Evolutionary conservation across 768 basidiomycete species (phyloP).

Genomic region (Naganishia randhawae): DNA sequence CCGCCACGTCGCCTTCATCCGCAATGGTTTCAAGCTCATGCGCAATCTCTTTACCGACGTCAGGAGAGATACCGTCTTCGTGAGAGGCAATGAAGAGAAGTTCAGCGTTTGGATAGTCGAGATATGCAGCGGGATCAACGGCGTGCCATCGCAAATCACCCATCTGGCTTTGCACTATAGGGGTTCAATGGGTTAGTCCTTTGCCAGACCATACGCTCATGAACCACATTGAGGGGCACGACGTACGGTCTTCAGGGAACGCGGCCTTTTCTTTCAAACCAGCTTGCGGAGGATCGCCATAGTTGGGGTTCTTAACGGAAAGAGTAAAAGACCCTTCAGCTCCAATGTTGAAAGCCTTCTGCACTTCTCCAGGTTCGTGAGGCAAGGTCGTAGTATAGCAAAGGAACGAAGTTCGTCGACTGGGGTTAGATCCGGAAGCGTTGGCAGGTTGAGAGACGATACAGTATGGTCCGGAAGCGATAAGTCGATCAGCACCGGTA

Average conservation of each 20-base stretch:
- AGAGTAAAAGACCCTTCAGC: conserved; percentile 28
- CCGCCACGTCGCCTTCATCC: conserved; percentile 24
- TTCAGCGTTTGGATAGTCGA: conserved; percentile 29
- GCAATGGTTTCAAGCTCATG: conserved; percentile 29
- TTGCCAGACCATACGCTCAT: too few species aligned
- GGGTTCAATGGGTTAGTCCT: not conserved
- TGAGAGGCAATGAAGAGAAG: conserved; percentile 27
- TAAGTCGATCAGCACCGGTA: conserved; percentile 23
- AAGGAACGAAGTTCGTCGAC: conserved; percentile 13
- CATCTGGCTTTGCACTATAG: conserved; percentile 25
- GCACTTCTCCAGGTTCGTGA: conserved; percentile 28
- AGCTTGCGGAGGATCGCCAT: conserved; percentile 8
- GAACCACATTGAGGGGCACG: not conserved
- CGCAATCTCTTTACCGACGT: conserved; percentile 19
- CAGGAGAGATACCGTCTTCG: conserved; percentile 15
- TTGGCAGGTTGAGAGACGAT: conserved; percentile 25
- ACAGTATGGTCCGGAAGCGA: conserved; percentile 28
- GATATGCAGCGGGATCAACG: conserved; percentile 25
- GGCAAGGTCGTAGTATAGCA: conserved; percentile 25
- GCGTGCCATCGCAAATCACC: conserved; percentile 28
- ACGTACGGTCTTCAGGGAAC: conserved; percentile 31
- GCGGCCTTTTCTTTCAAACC: conserved; percentile 26
- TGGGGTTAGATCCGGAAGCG: conserved; percentile 4
- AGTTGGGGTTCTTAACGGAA: conserved; percentile 32
- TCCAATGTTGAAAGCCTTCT: conserved; percentile 28